Percentiles rank a stretch among this genome's conserved stretches.
Conservation (phyloP, 257 asterid species). For the Solanum medicagineum region DNA sequence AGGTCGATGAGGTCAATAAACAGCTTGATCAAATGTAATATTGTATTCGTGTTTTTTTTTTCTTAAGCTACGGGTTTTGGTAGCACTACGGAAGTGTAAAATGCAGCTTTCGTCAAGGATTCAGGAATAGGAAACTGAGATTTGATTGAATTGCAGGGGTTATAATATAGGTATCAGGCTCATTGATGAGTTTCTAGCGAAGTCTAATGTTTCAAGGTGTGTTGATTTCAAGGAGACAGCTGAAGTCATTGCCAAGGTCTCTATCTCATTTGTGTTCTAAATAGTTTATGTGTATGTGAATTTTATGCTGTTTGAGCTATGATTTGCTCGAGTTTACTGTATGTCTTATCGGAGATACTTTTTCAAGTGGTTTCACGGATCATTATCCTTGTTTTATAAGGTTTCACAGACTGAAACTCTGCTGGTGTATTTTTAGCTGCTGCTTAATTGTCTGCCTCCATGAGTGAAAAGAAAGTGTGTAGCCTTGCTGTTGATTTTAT, state of each 20-base stretch:
- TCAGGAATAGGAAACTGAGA: not conserved
- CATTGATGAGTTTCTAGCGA: constrained; percentile 83
- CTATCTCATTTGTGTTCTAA: not conserved
- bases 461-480: not conserved
- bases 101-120: not conserved
- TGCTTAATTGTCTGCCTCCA: not conserved
- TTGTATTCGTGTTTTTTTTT: not conserved
- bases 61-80: not conserved
- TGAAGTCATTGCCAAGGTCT: constrained; percentile 91
- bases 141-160: constrained; percentile 42
- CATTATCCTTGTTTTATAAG: not conserved
- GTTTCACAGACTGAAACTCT: not conserved
- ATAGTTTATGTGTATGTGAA: constrained; percentile 39
- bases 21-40: constrained; percentile 90
- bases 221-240: constrained; percentile 93
- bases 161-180: constrained; percentile 75
- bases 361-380: not conserved
- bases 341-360: not conserved
- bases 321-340: not conserved
- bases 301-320: constrained; percentile 19
- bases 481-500: not conserved
- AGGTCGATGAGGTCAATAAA: constrained; percentile 93
- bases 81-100: not conserved
- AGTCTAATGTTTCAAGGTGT: constrained; percentile 78
- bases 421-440: not conserved